These are phyloP conservation scores for Kluyveromyces dobzhanskii DNA, from an alignment of 805 yeast genomes.

Conservation along the genomic window DNA sequence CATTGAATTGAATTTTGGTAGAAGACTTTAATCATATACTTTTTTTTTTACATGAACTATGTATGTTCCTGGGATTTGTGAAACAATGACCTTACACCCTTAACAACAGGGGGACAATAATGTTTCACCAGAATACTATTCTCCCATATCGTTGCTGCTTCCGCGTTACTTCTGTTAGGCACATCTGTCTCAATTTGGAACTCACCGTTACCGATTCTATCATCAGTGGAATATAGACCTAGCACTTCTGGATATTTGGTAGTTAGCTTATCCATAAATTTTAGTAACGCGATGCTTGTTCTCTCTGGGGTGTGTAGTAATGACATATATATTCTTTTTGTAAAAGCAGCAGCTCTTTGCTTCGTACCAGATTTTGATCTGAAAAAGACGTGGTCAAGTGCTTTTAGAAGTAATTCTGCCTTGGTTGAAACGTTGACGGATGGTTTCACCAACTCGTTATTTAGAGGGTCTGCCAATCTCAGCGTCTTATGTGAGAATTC, in stretches of 20 bases:
- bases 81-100: conserved; percentile 44
- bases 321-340: conserved; percentile 66
- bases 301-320: conserved; percentile 79
- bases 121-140: conserved; percentile 69
- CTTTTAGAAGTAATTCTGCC: conserved; percentile 70
- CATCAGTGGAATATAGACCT: conserved; percentile 81
- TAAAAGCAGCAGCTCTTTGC: conserved; percentile 67
- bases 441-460: conserved; percentile 43
- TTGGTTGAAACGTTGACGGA: conserved; percentile 83
- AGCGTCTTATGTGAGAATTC: conserved; percentile 79
- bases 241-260: conserved; percentile 63
- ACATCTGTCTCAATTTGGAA: conserved; percentile 57
- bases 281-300: conserved; percentile 67
- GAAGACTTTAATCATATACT: background rate
- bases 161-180: conserved; percentile 72
- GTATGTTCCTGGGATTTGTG: conserved; percentile 26
- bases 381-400: conserved; percentile 77
- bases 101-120: conserved; percentile 73
- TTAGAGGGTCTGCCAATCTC: conserved; percentile 71
- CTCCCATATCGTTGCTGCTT: conserved; percentile 90
- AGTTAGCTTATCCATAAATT: conserved; percentile 68
- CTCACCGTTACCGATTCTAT: conserved; percentile 73
- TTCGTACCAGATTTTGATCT: conserved; percentile 60
- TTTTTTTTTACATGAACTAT: background rate
- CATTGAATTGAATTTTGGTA: background rate